Evolutionary conservation across 352 stramenopile genomes (phyloP).

Genomic region (Aphanomyces stellatus): DNA sequence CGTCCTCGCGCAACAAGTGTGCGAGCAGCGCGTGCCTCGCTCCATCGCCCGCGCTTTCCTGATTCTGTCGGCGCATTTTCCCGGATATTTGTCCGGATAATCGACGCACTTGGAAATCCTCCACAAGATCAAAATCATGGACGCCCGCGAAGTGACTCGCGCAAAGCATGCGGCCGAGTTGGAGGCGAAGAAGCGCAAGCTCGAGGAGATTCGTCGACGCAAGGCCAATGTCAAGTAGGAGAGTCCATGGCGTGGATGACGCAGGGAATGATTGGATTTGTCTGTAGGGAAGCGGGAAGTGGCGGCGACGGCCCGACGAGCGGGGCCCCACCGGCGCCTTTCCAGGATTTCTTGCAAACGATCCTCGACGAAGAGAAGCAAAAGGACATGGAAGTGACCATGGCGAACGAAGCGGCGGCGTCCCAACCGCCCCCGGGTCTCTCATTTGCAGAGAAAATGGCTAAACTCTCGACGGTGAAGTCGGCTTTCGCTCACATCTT

Average conservation of each 20-base stretch:
- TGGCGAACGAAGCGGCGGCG: neutral
- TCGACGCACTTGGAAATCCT: neutral
- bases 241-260: neutral
- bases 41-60: neutral
- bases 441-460: slow-evolving; percentile 19
- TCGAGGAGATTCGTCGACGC: slow-evolving; percentile 82
- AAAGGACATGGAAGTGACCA: slow-evolving; percentile 37
- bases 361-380: slow-evolving; percentile 48
- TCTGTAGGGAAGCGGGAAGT: neutral
- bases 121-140: slow-evolving; percentile 4
- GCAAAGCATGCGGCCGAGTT: slow-evolving; percentile 79
- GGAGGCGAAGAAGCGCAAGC: slow-evolving; percentile 82
- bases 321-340: neutral
- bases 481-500: neutral
- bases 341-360: slow-evolving; percentile 17
- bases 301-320: neutral
- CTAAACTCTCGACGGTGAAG: slow-evolving; percentile 12
- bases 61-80: neutral
- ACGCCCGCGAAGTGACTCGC: slow-evolving; percentile 25
- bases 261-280: neutral
- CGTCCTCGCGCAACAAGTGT: too few relatives aligned
- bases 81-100: neutral
- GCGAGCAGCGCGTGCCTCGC: too few relatives aligned
- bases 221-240: slow-evolving; percentile 66
- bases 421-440: neutral